Percentiles rank a stretch among this genome's conserved stretches.
These are phyloP conservation scores for Edhazardia aedis DNA, from an alignment of 371 early-diverging fungal species.

Conservation along the genomic window DNA sequence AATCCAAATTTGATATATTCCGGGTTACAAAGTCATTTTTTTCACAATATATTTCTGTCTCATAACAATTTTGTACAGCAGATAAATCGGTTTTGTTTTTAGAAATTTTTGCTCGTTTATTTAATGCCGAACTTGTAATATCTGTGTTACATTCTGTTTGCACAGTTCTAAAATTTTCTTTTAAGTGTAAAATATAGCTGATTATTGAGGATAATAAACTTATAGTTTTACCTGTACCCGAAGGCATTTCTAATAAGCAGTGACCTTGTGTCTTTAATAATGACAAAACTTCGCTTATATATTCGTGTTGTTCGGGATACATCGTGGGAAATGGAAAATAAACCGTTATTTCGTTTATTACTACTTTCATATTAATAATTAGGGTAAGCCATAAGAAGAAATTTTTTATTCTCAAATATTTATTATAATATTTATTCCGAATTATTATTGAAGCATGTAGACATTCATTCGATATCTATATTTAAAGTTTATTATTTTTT, in stretches of 20 bases:
- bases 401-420: too few species aligned
- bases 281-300: slow-evolving; percentile 80
- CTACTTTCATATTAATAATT: too few species aligned
- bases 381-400: too few species aligned
- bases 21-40: too few species aligned
- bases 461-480: too few species aligned
- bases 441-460: too few species aligned
- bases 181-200: slow-evolving; percentile 52
- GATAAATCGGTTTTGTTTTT: neutral
- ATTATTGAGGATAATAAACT: slow-evolving; percentile 77
- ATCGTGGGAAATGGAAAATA: slow-evolving; percentile 94
- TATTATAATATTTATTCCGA: too few species aligned
- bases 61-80: neutral
- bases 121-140: too few species aligned
- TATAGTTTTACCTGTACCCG: slow-evolving; percentile 95
- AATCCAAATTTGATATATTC: neutral
- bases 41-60: too few species aligned
- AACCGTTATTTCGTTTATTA: slow-evolving; percentile 70
- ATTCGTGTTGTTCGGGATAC: slow-evolving; percentile 92
- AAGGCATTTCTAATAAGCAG: slow-evolving; percentile 92
- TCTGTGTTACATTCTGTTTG: too few species aligned
- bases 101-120: neutral
- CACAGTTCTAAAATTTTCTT: slow-evolving; percentile 14
- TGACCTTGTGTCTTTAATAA: slow-evolving; percentile 74
- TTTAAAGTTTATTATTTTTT: too few species aligned